phyloP scores from a whole-genome alignment of 352 stramenopile species.

The Pythium brassicae region DNA sequence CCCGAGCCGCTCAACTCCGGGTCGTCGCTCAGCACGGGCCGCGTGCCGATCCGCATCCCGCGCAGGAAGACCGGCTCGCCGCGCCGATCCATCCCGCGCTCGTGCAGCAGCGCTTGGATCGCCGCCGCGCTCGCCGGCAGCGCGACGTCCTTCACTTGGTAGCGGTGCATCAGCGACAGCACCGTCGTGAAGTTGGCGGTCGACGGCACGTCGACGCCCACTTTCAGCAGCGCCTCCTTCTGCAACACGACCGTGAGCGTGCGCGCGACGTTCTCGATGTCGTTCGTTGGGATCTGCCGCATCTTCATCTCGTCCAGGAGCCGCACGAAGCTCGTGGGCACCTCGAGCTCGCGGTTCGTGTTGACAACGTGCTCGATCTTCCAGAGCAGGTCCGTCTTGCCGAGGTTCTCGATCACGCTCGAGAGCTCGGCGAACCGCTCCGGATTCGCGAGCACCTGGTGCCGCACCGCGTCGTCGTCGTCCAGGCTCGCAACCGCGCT shows the following conservation, averaged over 20 bases:
- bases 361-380: conserved; percentile 71
- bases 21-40: conserved; percentile 22
- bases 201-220: conserved; percentile 37
- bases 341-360: conserved; percentile 46
- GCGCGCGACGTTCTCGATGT: conserved; percentile 54
- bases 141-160: conserved; percentile 50
- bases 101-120: conserved; percentile 45
- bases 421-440: conserved; percentile 71
- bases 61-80: conserved; percentile 53
- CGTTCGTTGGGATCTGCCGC: conserved; percentile 43
- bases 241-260: conserved; percentile 53
- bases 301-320: conserved; percentile 52
- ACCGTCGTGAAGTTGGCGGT: conserved; percentile 48
- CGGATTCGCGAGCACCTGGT: conserved; percentile 42
- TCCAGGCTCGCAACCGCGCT: conserved; percentile 36
- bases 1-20: not conserved
- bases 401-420: conserved; percentile 49
- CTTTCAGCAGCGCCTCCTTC: conserved; percentile 45
- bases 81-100: conserved; percentile 54
- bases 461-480: conserved; percentile 7
- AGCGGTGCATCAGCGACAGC: conserved; percentile 42
- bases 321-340: conserved; percentile 35
- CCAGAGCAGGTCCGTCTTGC: conserved; percentile 70
- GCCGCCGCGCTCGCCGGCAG: conserved; percentile 31
- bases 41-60: conserved; percentile 60